Evolutionary conservation across 1,284 basidiomycete species (phyloP).

Genomic region (Apiotrichum gamsii): DNA sequence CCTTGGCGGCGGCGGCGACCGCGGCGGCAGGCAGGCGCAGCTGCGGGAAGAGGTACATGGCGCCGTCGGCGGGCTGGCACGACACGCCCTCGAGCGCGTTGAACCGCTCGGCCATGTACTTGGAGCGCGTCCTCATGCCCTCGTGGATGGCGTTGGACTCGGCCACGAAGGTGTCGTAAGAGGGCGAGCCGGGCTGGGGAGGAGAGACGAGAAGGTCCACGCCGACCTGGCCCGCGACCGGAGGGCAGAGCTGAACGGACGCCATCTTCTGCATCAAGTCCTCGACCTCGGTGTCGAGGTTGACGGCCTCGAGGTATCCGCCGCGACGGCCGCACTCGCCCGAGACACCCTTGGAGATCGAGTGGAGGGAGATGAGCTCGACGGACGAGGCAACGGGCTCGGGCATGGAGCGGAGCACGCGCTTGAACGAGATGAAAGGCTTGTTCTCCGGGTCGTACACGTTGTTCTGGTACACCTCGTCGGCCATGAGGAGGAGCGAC

Average conservation of each 20-base stretch:
- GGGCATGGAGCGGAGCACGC: conserved; percentile 60
- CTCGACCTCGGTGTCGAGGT: conserved; percentile 64
- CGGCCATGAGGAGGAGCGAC: conserved; percentile 76
- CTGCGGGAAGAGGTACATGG: conserved; percentile 72
- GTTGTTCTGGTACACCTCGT: conserved; percentile 89
- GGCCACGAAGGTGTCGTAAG: conserved; percentile 64
- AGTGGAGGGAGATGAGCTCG: conserved; percentile 83
- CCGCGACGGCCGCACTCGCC: conserved; percentile 90
- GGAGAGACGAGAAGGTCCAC: conserved; percentile 81
- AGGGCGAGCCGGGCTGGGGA: conserved; percentile 63
- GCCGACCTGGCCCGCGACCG: conserved; percentile 68
- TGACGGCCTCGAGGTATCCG: conserved; percentile 82
- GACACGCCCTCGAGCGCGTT: conserved; percentile 69
- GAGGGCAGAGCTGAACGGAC: conserved; percentile 73
- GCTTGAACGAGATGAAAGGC: conserved; percentile 83
- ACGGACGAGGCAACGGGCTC: conserved; percentile 47
- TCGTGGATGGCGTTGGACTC: conserved; percentile 70
- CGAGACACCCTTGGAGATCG: conserved; percentile 81
- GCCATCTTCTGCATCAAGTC: conserved; percentile 88
- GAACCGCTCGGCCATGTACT: conserved; percentile 63
- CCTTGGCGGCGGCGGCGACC: conserved; percentile 59
- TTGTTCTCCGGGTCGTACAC: conserved; percentile 59
- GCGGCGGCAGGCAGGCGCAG: conserved; percentile 64
- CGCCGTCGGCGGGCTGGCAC: conserved; percentile 73
- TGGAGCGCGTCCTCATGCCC: conserved; percentile 61